phyloP scores from a whole-genome alignment of 345 rosid genomes.

The Citrus hindsii region DNA sequence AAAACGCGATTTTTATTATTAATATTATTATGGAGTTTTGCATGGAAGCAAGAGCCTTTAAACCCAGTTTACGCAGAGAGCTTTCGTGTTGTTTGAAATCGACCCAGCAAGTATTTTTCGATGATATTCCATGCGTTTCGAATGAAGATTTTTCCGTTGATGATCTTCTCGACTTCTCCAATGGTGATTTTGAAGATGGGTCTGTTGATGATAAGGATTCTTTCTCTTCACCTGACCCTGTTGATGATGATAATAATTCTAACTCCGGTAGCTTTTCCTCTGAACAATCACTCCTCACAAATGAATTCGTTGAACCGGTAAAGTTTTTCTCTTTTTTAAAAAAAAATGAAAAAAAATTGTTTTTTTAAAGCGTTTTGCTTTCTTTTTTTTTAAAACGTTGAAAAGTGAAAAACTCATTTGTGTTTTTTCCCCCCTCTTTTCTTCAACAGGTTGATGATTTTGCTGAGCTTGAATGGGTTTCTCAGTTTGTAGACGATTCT shows the following conservation, averaged over 20 bases:
- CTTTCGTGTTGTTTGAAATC: conserved; percentile 8
- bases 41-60: conserved; percentile 61
- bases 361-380: neutral
- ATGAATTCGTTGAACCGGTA: conserved; percentile 43
- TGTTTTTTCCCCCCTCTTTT: neutral
- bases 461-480: conserved; percentile 60
- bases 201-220: conserved; percentile 31
- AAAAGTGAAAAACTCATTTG: neutral
- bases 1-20: neutral
- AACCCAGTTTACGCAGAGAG: conserved; percentile 53
- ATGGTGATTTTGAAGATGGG: conserved; percentile 30
- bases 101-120: conserved; percentile 30
- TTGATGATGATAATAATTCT: conserved; percentile 38
- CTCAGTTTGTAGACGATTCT: conserved; percentile 54
- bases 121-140: conserved; percentile 28
- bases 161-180: conserved; percentile 62
- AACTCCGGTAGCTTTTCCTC: conserved; percentile 19
- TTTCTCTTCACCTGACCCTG: conserved; percentile 29
- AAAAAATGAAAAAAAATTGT: neutral
- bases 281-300: conserved; percentile 24
- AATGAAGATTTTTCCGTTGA: conserved; percentile 69
- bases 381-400: too few species aligned
- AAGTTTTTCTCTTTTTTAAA: neutral
- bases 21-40: conserved; percentile 30
- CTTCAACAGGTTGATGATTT: conserved; percentile 36